These are phyloP conservation scores for Russula ochroleuca DNA, from an alignment of 768 basidiomycete species.

Conservation along the genomic window DNA sequence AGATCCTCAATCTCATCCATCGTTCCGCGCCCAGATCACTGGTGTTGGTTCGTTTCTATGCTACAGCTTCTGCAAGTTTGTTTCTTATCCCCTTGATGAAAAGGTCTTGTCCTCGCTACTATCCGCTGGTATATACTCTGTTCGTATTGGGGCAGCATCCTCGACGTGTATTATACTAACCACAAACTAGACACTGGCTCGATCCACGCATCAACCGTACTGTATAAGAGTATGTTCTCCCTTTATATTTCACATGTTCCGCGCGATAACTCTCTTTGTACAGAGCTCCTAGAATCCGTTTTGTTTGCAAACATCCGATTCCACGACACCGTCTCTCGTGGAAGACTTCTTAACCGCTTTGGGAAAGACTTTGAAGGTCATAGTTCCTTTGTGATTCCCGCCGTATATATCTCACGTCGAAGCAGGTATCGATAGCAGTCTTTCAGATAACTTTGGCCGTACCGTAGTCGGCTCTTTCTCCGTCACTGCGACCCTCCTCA, in stretches of 20 bases:
- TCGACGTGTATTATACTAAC: conserved; percentile 13
- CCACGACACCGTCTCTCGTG: conserved; percentile 88
- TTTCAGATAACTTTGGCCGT: conserved; percentile 83
- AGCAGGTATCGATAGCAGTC: conserved; percentile 72
- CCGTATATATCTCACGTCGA: conserved; percentile 20
- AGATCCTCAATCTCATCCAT: neutral
- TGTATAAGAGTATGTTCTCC: conserved; percentile 58
- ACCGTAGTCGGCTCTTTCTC: conserved; percentile 70
- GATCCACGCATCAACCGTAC: conserved; percentile 71
- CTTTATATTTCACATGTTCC: neutral
- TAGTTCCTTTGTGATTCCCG: neutral
- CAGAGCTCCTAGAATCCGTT: conserved; percentile 68
- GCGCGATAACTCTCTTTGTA: conserved; percentile 10
- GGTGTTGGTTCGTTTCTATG: conserved; percentile 11
- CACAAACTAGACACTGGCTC: conserved; percentile 57
- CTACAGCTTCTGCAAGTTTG: neutral
- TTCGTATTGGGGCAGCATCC: conserved; percentile 34
- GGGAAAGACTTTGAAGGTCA: conserved; percentile 86
- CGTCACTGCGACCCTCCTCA: conserved; percentile 63
- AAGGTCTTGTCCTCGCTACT: conserved; percentile 55
- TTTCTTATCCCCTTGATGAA: conserved; percentile 14
- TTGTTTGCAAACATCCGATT: conserved; percentile 88
- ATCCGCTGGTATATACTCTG: conserved; percentile 69
- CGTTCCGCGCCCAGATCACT: conserved; percentile 6
- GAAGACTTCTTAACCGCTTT: conserved; percentile 75